phyloP scores from a whole-genome alignment of 805 yeast species.

The Lachancea dasiensis region DNA sequence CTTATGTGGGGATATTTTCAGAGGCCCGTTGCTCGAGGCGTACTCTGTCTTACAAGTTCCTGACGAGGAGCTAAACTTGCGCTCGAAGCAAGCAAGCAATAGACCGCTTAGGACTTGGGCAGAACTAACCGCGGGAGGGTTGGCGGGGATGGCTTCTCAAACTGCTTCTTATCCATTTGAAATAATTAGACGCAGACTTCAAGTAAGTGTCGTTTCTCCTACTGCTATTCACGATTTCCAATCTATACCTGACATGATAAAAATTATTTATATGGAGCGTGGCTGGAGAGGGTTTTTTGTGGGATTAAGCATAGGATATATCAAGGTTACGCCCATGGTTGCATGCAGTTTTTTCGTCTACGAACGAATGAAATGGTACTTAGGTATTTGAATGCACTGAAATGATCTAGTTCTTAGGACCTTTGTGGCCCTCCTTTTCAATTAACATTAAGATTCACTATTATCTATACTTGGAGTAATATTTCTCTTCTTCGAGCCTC shows the following conservation, averaged over 20 bases:
- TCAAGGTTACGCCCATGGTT: slow-evolving; percentile 94
- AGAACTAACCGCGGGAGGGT: slow-evolving; percentile 87
- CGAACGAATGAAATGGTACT: slow-evolving; percentile 68
- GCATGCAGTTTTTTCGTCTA: slow-evolving; percentile 94
- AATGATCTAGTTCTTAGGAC: too few relatives aligned
- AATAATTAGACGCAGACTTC: slow-evolving; percentile 90
- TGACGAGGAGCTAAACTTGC: slow-evolving; percentile 14
- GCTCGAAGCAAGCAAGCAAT: slow-evolving; percentile 23
- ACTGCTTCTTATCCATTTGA: slow-evolving; percentile 97
- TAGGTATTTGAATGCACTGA: slow-evolving; percentile 54
- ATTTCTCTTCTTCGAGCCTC: slow-evolving; percentile 69
- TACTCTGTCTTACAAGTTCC: slow-evolving; percentile 41
- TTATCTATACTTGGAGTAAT: slow-evolving; percentile 54
- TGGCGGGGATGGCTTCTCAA: slow-evolving; percentile 93
- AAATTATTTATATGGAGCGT: slow-evolving; percentile 56
- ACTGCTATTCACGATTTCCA: slow-evolving; percentile 37
- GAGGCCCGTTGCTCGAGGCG: slow-evolving; percentile 49
- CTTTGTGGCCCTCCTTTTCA: too few relatives aligned
- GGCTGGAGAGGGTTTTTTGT: slow-evolving; percentile 89
- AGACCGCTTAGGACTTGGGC: slow-evolving; percentile 88
- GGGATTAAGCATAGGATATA: slow-evolving; percentile 90
- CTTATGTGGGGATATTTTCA: slow-evolving; percentile 75
- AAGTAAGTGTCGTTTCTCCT: slow-evolving; percentile 82
- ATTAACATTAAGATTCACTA: not conserved
- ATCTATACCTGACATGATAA: slow-evolving; percentile 36